Base-by-base conservation (phyloP, 768 basidiomycete genomes). In the Auricularia heimuer region DNA sequence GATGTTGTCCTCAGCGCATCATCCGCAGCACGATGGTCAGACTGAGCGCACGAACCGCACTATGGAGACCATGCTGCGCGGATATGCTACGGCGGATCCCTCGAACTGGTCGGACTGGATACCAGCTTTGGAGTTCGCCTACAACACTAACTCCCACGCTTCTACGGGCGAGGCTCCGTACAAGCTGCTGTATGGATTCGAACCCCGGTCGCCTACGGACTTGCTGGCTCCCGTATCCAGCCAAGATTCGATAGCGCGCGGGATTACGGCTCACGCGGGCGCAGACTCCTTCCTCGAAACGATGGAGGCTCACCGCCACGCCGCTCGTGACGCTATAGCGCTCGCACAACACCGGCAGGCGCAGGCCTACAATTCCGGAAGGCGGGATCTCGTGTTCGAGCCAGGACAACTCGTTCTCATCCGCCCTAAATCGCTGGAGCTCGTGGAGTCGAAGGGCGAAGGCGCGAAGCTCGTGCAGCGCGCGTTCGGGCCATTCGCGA, bases 111-210 rank as follows among this genome's bases (percentile, higher is more conserved):
- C 62, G 0, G 18, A 64, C 1, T 67, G 71, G 33, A 65, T 77
- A 0, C 66, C 71, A 2, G 16, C 70, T 1, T 67, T 74, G 10
- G 69, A 71, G 61, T 75, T 74, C 35, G 68, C 70, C 0, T 75
- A 75, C 67, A 71, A 69, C 67, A 78, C 78, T 58, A 44, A 67
- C 36, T 64, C 66, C 2, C 76, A 76, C 63, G 36, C 72, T 1
- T 74, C 77, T 2, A 79, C 77, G 37, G 64, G 71, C 36, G 67
- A 72, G 61, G 71, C 76, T 16, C 79, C 77, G 1, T 79, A 79
- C 71, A 77, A 73, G 35, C 69, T 77, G 21, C 76, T 76, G 62
- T 66, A 69, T 35, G 76, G 69, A 11, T 74, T 66, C 64, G 72
- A 79, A 11, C 69, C 71, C 0, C 66, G 65, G 63, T 51, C 47